A percentile compares a stretch with the other conserved stretches of the same genome.
Evolutionary conservation across 805 yeast genomes (phyloP).

Genomic region (Teunomyces funiuensis): DNA sequence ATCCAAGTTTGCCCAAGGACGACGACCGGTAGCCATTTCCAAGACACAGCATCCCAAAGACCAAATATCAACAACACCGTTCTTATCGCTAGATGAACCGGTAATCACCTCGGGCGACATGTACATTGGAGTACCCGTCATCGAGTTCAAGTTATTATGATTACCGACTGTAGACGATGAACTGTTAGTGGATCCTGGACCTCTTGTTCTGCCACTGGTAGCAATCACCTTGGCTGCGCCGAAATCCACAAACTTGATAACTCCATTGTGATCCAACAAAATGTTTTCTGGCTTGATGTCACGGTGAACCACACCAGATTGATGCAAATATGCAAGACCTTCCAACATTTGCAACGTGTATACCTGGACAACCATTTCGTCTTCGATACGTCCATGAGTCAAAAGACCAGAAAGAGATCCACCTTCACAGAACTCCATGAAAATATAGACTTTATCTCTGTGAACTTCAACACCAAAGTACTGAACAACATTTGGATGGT

Average conservation of each 20-base stretch:
- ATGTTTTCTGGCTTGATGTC: conserved; percentile 96
- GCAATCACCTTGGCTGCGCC: conserved; percentile 95
- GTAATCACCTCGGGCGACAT: conserved; percentile 98
- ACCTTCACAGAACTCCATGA: conserved; percentile 97
- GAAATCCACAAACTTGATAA: conserved; percentile 92
- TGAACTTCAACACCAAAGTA: conserved; percentile 97
- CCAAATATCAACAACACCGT: conserved; percentile 86
- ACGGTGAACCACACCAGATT: conserved; percentile 92
- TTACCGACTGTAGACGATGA: background rate
- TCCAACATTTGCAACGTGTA: conserved; percentile 91
- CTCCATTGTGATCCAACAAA: conserved; percentile 85
- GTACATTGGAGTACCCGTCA: conserved; percentile 98
- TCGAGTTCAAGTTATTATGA: conserved; percentile 37
- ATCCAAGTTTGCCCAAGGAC: conserved; percentile 96
- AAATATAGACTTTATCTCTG: conserved; percentile 88
- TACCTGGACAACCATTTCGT: conserved; percentile 87
- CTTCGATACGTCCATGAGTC: conserved; percentile 92
- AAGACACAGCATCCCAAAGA: conserved; percentile 93
- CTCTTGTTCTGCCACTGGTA: conserved; percentile 50
- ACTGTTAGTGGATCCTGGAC: conserved; percentile 1
- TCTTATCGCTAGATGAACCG: conserved; percentile 60
- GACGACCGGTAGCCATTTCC: conserved; percentile 94
- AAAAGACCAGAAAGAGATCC: conserved; percentile 86
- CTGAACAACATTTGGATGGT: conserved; percentile 95
- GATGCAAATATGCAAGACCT: conserved; percentile 92